These are phyloP conservation scores for Nemania serpens DNA, from an alignment of 2,329 filamentous ascomycete genomes.

Conservation along the genomic window DNA sequence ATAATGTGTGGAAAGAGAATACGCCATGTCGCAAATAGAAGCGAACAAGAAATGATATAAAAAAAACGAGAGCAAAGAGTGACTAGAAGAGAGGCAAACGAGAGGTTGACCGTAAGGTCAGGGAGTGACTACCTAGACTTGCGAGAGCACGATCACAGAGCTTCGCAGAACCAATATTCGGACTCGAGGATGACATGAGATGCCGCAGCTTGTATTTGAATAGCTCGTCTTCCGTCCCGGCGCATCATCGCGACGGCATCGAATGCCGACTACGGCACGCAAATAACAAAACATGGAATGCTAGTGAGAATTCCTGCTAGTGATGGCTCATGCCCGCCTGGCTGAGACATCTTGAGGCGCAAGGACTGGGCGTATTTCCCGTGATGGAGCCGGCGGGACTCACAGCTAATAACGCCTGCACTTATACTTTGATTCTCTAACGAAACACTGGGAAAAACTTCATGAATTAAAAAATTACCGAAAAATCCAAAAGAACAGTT, in stretches of 20 bases:
- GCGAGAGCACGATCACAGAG: slow-evolving; percentile 19
- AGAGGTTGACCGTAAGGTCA: slow-evolving; percentile 25
- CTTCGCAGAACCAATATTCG: slow-evolving; percentile 9
- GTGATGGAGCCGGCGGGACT: background rate
- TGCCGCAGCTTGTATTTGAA: slow-evolving; percentile 29
- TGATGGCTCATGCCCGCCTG: slow-evolving; percentile 19
- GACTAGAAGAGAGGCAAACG: slow-evolving; percentile 33
- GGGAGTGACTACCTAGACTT: slow-evolving; percentile 29
- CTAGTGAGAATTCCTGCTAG: slow-evolving; percentile 34
- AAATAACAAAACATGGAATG: slow-evolving; percentile 33
- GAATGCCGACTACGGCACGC: slow-evolving; percentile 35
- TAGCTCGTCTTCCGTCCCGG: slow-evolving; percentile 9
- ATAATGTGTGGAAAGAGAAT: slow-evolving; percentile 41
- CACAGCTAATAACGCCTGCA: background rate
- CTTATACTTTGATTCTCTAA: background rate
- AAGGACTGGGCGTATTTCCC: background rate
- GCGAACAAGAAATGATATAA: slow-evolving; percentile 3
- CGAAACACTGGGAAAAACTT: background rate
- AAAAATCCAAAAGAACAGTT: too few relatives aligned
- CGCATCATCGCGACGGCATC: slow-evolving; percentile 23
- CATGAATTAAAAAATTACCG: background rate
- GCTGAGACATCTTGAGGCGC: slow-evolving; percentile 33
- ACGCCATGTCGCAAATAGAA: slow-evolving; percentile 31
- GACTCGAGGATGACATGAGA: background rate
- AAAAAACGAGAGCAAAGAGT: slow-evolving; percentile 31